phyloP scores from a whole-genome alignment of 768 basidiomycete species.

The Podaxis mareebaensis region DNA sequence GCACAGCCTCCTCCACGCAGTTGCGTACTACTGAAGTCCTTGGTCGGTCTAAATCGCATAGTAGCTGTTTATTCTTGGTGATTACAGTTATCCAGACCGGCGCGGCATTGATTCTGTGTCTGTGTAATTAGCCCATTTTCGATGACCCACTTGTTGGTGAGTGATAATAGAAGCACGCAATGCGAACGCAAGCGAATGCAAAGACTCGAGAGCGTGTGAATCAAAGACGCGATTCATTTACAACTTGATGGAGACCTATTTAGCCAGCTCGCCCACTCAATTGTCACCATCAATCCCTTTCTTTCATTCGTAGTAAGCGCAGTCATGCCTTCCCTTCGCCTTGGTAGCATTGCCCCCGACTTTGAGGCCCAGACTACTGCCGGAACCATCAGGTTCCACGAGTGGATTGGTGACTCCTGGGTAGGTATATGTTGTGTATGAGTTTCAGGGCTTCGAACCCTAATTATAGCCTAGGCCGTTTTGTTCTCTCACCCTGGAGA shows the following conservation, averaged over 20 bases:
- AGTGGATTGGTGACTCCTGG: constrained; percentile 91
- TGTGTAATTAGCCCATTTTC: neutral
- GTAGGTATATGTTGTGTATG: constrained; percentile 38
- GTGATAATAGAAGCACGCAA: constrained; percentile 38
- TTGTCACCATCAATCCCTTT: neutral
- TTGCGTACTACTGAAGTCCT: constrained; percentile 77
- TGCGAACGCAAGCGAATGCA: constrained; percentile 35
- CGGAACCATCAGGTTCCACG: constrained; percentile 89
- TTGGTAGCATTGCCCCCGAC: constrained; percentile 88
- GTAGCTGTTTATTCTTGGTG: neutral
- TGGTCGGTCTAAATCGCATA: neutral
- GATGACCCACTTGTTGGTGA: neutral
- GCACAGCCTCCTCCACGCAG: constrained; percentile 87
- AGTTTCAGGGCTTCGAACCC: constrained; percentile 2
- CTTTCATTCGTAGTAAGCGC: constrained; percentile 3
- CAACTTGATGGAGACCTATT: neutral
- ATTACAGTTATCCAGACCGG: neutral
- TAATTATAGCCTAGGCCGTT: constrained; percentile 51
- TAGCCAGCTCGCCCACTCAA: constrained; percentile 9
- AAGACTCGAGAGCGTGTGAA: constrained; percentile 55
- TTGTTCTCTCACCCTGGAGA: constrained; percentile 96
- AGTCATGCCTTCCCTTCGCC: constrained; percentile 60
- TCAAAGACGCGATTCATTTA: constrained; percentile 50
- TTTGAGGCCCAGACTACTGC: constrained; percentile 89
- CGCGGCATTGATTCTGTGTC: neutral